Evolutionary conservation across 768 basidiomycete species (phyloP), one percentile per base, ranked within the genome.

Genomic region (Hydnomerulius pinastri): DNA sequence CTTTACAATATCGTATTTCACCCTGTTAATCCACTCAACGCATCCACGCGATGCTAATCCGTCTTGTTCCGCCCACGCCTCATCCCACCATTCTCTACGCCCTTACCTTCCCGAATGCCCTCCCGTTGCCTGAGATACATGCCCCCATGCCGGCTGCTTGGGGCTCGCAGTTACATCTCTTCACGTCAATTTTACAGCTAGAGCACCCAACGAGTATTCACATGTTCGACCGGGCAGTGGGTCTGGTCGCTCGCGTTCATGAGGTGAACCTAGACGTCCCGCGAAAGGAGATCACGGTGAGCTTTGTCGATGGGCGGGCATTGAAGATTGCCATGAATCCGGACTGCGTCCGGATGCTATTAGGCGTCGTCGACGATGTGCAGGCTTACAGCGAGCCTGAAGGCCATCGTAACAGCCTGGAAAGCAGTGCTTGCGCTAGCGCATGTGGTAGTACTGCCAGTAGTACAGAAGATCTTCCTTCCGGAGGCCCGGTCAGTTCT

Each of bases 261-360:
- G 77, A 86, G 58, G 78, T 90, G n/a, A 70, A 73, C 7, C 83
- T 88, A 67, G 82, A 90, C 60, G 58, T 88, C 44, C 66, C 71
- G 9, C 63, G 62, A 21, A 64, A 67, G 30, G 72, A 73, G 37
- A 71, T 87, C 29, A 61, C 67, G 0, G 84, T 82, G 58, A 67
- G 62, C 40, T 87, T 87, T 57, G 67, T 83, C 29, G 86, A 87
- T 58, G 86, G 80, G 8, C 66, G 69, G 3, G 55, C 63, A 13
- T 73, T 81, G 43, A 73, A 76, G 48, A 79, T 84, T 76, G 69
- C 75, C 12, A 66, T 81, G 64, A 60, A 64, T 46, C 57, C 57
- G 47, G 64, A 65, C 43, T 78, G 81, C 55, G 52, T 77, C 37
- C 64, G 67, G 50, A 67, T 75, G 46, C 67, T 91, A 37, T 68